Conservation (phyloP, 164 flowering plant species). For the Stephania cephalantha region DNA sequence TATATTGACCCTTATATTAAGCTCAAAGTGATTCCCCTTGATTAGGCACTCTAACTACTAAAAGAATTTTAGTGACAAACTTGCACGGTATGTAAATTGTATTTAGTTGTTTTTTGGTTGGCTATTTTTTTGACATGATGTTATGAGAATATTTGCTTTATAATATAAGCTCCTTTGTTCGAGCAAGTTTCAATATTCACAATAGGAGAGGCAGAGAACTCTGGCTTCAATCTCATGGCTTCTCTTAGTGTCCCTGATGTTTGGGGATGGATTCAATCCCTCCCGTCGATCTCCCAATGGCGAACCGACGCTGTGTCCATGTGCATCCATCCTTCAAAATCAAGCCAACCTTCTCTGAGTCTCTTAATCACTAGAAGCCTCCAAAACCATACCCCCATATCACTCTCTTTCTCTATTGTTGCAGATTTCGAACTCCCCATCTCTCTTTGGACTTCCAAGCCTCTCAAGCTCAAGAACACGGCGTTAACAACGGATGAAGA, state of each 20-base stretch:
- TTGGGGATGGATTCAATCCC: conserved; percentile 63
- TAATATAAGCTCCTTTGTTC: neutral
- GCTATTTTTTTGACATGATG: neutral
- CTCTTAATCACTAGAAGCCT: conserved; percentile 34
- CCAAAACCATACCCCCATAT: conserved; percentile 19
- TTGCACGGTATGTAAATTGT: no score
- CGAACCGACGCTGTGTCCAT: conserved; percentile 40
- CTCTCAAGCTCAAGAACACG: conserved; percentile 25
- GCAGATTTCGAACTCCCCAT: conserved; percentile 52
- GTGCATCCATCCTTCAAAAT: conserved; percentile 46
- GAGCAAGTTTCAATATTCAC: neutral
- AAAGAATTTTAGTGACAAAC: no score
- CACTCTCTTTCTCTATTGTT: conserved; percentile 40
- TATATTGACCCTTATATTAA: no score
- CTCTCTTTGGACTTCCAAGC: conserved; percentile 74
- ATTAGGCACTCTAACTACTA: no score
- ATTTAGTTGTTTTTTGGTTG: no score
- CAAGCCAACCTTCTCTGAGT: conserved; percentile 52
- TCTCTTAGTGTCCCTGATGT: conserved; percentile 44
- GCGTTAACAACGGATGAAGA: conserved; percentile 30
- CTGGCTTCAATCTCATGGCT: conserved; percentile 29
- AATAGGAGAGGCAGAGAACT: neutral
- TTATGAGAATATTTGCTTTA: neutral
- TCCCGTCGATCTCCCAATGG: conserved; percentile 65
- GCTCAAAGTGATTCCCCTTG: no score